Evolutionary conservation across 2,329 filamentous ascomycete species (phyloP).

Genomic region (Metarhizium guizhouense): DNA sequence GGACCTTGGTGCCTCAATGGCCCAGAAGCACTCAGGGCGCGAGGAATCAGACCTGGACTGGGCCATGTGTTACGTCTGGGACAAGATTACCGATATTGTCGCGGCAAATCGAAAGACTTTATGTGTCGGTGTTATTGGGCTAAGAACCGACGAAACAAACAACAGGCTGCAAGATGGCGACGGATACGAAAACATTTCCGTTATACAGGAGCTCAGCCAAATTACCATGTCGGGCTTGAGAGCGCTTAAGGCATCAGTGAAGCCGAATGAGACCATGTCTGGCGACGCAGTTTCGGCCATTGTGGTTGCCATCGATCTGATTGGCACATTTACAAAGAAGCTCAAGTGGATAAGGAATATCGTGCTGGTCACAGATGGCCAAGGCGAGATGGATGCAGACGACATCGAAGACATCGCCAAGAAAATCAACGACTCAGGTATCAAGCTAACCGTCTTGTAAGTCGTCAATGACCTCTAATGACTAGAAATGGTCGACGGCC

Average conservation of each 20-base stretch:
- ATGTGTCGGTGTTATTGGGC: slow-evolving; percentile 69
- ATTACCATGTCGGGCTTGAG: slow-evolving; percentile 61
- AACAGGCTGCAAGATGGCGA: slow-evolving; percentile 61
- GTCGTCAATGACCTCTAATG: slow-evolving; percentile 21
- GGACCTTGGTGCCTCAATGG: slow-evolving; percentile 84
- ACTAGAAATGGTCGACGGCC: not conserved
- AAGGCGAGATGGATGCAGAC: slow-evolving; percentile 62
- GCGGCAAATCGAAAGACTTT: slow-evolving; percentile 58
- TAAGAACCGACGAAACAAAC: slow-evolving; percentile 69
- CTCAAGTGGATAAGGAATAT: slow-evolving; percentile 76
- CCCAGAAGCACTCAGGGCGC: slow-evolving; percentile 59
- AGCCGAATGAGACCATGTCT: slow-evolving; percentile 54
- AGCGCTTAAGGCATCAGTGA: slow-evolving; percentile 52
- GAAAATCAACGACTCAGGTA: slow-evolving; percentile 67
- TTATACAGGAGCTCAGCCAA: slow-evolving; percentile 59
- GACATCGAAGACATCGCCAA: slow-evolving; percentile 59
- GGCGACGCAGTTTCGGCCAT: slow-evolving; percentile 87
- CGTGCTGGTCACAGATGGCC: slow-evolving; percentile 76
- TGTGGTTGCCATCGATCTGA: slow-evolving; percentile 80
- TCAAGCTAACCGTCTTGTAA: slow-evolving; percentile 72
- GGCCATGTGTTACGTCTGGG: slow-evolving; percentile 88
- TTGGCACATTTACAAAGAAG: slow-evolving; percentile 67
- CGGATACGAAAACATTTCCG: slow-evolving; percentile 72
- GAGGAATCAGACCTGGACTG: slow-evolving; percentile 77
- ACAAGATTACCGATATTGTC: slow-evolving; percentile 67